Conservation (phyloP, 495 filamentous ascomycete species). For the Pseudomonodictys pantanalensis region DNA sequence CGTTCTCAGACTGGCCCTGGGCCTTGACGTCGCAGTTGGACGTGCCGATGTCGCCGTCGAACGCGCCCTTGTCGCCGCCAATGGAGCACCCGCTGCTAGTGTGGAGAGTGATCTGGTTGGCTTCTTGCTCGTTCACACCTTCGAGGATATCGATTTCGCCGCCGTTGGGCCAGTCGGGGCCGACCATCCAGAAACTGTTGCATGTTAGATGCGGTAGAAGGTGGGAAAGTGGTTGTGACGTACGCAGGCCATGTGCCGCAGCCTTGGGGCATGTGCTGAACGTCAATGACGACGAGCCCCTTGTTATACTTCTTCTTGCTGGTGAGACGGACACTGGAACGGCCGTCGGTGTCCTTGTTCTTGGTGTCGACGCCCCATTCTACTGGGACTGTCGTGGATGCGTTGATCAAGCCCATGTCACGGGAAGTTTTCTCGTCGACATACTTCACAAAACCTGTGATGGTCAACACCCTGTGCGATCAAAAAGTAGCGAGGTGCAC, state of each 20-base stretch:
- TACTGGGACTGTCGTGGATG: slow-evolving; percentile 7
- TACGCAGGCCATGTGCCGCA: slow-evolving; percentile 45
- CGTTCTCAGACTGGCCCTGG: slow-evolving; percentile 28
- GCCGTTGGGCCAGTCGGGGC: slow-evolving; percentile 42
- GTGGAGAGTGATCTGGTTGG: slow-evolving; percentile 41
- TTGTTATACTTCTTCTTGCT: slow-evolving; percentile 42
- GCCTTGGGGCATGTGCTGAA: slow-evolving; percentile 43
- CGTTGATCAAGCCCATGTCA: slow-evolving; percentile 34
- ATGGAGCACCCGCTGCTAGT: slow-evolving; percentile 37
- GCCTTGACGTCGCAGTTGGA: slow-evolving; percentile 39
- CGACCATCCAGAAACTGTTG: slow-evolving; percentile 40
- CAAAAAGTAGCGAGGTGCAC: background rate
- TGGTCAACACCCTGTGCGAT: background rate
- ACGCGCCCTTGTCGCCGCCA: slow-evolving; percentile 11
- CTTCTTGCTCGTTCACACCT: slow-evolving; percentile 36
- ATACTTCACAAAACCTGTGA: slow-evolving; percentile 40
- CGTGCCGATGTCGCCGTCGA: slow-evolving; percentile 29
- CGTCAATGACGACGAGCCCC: slow-evolving; percentile 40
- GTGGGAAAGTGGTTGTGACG: background rate
- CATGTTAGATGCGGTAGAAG: background rate
- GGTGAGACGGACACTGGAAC: slow-evolving; percentile 41
- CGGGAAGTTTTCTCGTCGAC: slow-evolving; percentile 34
- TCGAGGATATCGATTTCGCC: slow-evolving; percentile 45
- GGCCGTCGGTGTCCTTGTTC: slow-evolving; percentile 36
- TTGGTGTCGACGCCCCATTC: slow-evolving; percentile 40